Base-by-base conservation (phyloP, 192 early-diverging fungal species). In the Coemansia sp. region DNA sequence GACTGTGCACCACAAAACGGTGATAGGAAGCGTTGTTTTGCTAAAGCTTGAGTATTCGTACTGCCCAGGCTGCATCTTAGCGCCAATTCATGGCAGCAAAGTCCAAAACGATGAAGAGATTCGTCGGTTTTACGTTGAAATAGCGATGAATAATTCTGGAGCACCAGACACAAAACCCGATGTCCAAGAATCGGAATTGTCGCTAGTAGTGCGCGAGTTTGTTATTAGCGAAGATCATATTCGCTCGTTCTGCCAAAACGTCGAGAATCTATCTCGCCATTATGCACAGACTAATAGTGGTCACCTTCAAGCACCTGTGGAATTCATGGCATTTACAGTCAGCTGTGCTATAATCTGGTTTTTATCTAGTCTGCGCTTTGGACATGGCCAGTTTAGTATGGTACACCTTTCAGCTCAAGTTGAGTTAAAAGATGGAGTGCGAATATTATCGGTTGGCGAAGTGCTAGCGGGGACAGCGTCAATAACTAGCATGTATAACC, bases 191-290 rank as follows among this genome's bases (percentile, higher is more conserved):
- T 6, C 9, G 6, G 7, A 23, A 0, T 4, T 17, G 12, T 10
- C 10, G 20, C 9, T 52, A 17, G 9, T 0, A 11, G 7, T 7
- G 21, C 0, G 23, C 24, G 21, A 21, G 15, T 26, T 52, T 52
- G 23, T 23, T 52, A 17, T 52, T 17, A 52, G 24, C 12, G 23
- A 52, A 23, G 21, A 52, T 8, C 50, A 52, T 52, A 20, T 56
- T 15, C 54, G 54, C n/a, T n/a, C 14, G 54, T 36, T 56, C 3
- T 56, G 54, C 28, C 54, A 10, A 15, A 56, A 37, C 18, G 36
- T 56, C 1, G 7, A 23, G 0, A 38, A 56, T 36, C 18, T 5
- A 7, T 56, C 54, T 17, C 20, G 54, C n/a, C 54, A 38, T 8
- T 56, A 56, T 18, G 34, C 28, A 2, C 14, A 1, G 3, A 8